Base-by-base conservation (phyloP, 1,139 yeast genomes). In the Scheffersomyces cryptocercus region DNA sequence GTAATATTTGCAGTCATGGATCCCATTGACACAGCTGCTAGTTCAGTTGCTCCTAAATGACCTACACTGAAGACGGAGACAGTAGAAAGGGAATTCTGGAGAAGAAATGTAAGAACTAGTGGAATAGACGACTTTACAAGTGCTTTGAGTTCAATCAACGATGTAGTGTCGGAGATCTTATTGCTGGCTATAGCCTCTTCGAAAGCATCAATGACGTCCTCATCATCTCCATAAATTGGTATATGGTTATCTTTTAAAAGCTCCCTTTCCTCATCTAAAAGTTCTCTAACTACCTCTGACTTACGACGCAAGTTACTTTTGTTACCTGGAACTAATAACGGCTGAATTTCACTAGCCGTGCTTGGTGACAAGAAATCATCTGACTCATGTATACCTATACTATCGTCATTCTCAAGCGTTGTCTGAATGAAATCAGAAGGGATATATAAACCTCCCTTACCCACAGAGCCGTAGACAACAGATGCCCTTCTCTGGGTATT, bases 11-110 rank as follows among this genome's bases (percentile, higher is more conserved):
- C 81, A 10, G 82, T 77, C 84, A 80, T 80, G 3, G 82, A 73
- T n/a, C 84, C 84, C 68, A 80, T 70, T 2, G 82, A 75, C 14
- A 79, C 83, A 3, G 84, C 84, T 3, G 84, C 84, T 46, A 80
- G 68, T 43, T 80, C 83, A 26, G 76, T 71, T 1, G 82, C 77
- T 7, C 84, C 83, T 34, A 80, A 65, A 50, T 79, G 84, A 12
- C 85, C 85, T 28, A 81, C 84, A 15, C 77, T 73, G 51, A 81
- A 76, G 7, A 81, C 81, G 1, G 84, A 79, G 13, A 79, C 81
- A 1, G 82, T 78, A 8, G 82, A 75, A 15, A 81, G 62, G 1
- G 85, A 79, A 50, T 76, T 77, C 53, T 81, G 83, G 37, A 81
- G 61, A 24, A 81, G 61, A 45, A 81, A 81, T 0, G 85, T 80